Evolutionary conservation across 1,284 basidiomycete species (phyloP), one percentile per base, ranked within the genome.

Genomic region (Ceratobasidium sp.): DNA sequence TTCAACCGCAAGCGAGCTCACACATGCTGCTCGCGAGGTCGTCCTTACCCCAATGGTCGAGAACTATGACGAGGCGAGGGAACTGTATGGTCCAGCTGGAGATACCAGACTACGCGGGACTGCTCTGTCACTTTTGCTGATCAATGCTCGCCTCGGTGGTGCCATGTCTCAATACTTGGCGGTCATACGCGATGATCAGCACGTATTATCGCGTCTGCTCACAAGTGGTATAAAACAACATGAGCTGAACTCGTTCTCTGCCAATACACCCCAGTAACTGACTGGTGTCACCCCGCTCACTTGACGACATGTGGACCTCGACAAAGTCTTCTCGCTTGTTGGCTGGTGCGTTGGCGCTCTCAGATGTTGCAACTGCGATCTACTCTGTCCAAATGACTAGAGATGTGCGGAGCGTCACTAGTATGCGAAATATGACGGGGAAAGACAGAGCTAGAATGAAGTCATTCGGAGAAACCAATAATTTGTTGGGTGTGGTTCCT

Each of bases 391-490:
- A 27, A 13, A 53, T 68, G 8, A 68, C 48, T n/a, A 34, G 49
- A n/a, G 37, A 51, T 24, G 19, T 68, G 1, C 6, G 49, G 9
- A 51, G 64, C 31, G 48, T 54, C 14, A 7, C 49, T 2, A 68
- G 43, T 19, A 54, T 68, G 48, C 27, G 34, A 34, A 54, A 54
- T 9, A 54, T 68, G 27, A 41, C 49, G 16, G 34, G 34, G 3
- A 51, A 39, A 34, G 64, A 68, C 31, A 48, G 43, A 31, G 51
- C 64, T 1, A 53, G 64, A n/a, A 37, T 54, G 19, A 68, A 68
- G 48, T 49, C 64, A 19, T 68, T 68, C 29, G n/a, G 31, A 29
- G 37, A 13, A 24, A 54, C 64, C 13, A 39, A 5, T 5, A 41
- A 27, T n/a, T 31, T 68, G 3, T 41, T 37, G 27, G 64, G 64